Evolutionary conservation across 2,329 filamentous ascomycete species (phyloP).

Genomic region (Monosporascus sp.): DNA sequence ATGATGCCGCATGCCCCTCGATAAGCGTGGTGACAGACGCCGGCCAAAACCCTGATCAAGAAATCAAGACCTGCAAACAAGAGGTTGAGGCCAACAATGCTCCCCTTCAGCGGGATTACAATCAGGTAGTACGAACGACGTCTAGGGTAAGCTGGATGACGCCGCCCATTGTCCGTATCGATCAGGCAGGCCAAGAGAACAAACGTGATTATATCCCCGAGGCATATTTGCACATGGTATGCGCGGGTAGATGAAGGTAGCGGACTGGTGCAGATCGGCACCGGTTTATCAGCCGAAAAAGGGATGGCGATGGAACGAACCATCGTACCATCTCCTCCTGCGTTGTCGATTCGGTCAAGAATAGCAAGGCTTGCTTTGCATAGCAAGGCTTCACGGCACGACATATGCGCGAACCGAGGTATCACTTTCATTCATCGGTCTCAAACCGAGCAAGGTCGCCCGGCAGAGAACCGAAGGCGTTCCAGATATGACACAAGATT

Average conservation of each 20-base stretch:
- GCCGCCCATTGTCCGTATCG: background rate
- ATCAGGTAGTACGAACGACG: background rate
- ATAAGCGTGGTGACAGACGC: background rate
- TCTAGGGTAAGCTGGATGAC: background rate
- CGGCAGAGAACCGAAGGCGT: background rate
- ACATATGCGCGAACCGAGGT: background rate
- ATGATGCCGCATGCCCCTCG: background rate
- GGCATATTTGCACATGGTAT: background rate
- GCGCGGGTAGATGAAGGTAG: background rate
- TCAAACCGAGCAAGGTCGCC: background rate
- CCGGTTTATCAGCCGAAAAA: background rate
- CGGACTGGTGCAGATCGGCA: background rate
- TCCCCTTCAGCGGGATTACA: constrained; percentile 2
- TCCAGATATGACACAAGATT: background rate
- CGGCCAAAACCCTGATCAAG: background rate
- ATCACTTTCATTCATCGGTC: background rate
- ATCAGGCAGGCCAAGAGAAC: background rate
- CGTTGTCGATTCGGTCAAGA: background rate
- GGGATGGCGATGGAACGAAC: background rate
- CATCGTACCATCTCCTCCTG: background rate
- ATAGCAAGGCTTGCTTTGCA: background rate
- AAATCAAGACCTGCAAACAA: constrained; percentile 14
- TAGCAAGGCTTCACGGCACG: background rate
- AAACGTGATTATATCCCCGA: background rate
- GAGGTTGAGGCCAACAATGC: constrained; percentile 4